phyloP scores from a whole-genome alignment of 805 yeast genomes.

The Candida peoriensis region DNA sequence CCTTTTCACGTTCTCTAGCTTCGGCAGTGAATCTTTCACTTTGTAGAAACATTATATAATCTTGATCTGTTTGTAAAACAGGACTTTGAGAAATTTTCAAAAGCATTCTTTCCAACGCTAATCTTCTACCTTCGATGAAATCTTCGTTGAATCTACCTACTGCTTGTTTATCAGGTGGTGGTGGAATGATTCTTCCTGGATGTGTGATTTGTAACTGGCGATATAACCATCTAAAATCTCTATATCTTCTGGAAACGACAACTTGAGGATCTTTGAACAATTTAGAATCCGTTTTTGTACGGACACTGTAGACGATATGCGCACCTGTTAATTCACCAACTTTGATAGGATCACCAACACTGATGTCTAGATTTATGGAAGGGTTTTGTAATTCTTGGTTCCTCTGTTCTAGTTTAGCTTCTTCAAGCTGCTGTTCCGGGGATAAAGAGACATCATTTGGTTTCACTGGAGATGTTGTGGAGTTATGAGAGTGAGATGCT shows the following conservation, averaged over 20 bases:
- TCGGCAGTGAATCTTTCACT: conserved; percentile 67
- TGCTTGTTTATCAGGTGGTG: conserved; percentile 93
- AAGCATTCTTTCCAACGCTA: conserved; percentile 84
- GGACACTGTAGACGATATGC: conserved; percentile 82
- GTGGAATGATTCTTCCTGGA: conserved; percentile 89
- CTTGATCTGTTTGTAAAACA: conserved; percentile 61
- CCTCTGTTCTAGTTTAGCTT: conserved; percentile 4
- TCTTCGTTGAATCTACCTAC: conserved; percentile 89
- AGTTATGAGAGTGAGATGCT: too few species aligned
- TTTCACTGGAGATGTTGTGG: conserved; percentile 5
- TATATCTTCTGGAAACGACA: conserved; percentile 76
- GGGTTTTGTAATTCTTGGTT: conserved; percentile 9
- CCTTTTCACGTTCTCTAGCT: conserved; percentile 58
- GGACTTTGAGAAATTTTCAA: conserved; percentile 57
- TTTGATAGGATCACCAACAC: conserved; percentile 86
- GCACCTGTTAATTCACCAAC: conserved; percentile 88
- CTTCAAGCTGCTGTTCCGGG: conserved; percentile 9
- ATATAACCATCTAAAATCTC: conserved; percentile 92
- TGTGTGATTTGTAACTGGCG: conserved; percentile 81
- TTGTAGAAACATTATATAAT: conserved; percentile 72
- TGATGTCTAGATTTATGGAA: conserved; percentile 43
- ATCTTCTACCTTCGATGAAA: conserved; percentile 80
- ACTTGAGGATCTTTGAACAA: conserved; percentile 34
- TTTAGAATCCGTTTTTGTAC: conserved; percentile 43
- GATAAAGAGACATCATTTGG: conserved; percentile 1